Base-by-base conservation (phyloP, 2,329 filamentous ascomycete genomes). In the Eurotiales sp. region DNA sequence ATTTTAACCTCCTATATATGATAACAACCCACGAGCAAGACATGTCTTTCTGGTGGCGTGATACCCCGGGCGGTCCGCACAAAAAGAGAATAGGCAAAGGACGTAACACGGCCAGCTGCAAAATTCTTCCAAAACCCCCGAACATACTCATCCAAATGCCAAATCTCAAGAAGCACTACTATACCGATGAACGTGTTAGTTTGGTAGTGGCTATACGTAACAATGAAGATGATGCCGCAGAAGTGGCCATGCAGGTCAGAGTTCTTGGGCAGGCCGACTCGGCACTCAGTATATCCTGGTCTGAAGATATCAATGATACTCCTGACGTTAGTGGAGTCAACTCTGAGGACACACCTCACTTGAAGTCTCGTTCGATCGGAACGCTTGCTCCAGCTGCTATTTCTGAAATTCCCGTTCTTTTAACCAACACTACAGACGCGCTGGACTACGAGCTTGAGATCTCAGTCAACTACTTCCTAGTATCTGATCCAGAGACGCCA, bases 61-160 rank as follows among this genome's bases (percentile, higher is more conserved):
- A 67, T 11, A 69, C 64, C 29, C 59, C 61, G 21, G 68, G 68
- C 23, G 66, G 64, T 2, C 58, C 66, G 8, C 52, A 65, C 22
- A 60, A 61, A 43, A 72, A 69, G 58, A 64, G 64, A 39, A 63
- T 77, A 21, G 70, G 74, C 19, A 73, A 73, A 48, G 70, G 72
- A 49, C 64, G 71, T 34, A 74, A 80, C 51, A 74, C 76, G 1
- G 73, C 80, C 29, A 72, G 74, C 2, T 80, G 95, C 51, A 85
- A 82, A 51, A 84, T 99, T 21, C 77, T 90, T 49, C 92, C 93
- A 1, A 88, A 95, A 58, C 93, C 92, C 23, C 93, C 93, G 0
- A 97, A 96, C 69, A 83, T 99, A 74, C 84, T 89, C 59, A 82
- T 99, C 41, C 79, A 74, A 22, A 72, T 89, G 8, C 74, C 81